Conservation (phyloP, 129 eudicot genomes). For the Deinandra increscens region DNA sequence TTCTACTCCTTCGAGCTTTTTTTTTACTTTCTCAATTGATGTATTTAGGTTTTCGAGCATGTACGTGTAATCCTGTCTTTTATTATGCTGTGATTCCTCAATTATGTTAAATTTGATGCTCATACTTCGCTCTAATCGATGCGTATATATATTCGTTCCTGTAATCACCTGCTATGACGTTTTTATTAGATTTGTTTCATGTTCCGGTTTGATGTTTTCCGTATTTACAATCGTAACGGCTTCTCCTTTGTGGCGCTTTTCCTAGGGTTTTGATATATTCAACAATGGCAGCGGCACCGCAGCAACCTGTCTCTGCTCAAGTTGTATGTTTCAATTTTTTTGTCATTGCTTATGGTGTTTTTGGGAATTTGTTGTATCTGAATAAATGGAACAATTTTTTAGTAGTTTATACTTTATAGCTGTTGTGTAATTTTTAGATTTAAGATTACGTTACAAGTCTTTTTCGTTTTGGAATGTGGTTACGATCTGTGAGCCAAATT, state of each 20-base stretch:
- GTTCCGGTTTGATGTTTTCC: neutral
- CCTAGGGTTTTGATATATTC: conserved; percentile 32
- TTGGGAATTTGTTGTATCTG: neutral
- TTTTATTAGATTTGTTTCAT: neutral
- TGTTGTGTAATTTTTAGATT: conserved; percentile 12
- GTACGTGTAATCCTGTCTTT: too few relatives aligned
- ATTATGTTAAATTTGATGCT: too few relatives aligned
- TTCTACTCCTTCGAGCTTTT: too few relatives aligned
- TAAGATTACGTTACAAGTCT: neutral
- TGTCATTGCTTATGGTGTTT: neutral
- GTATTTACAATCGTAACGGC: neutral
- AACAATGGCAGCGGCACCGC: conserved; percentile 47
- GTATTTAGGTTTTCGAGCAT: too few relatives aligned
- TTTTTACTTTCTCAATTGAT: too few relatives aligned
- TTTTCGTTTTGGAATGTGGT: neutral
- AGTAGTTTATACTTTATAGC: neutral
- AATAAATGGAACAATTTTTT: neutral
- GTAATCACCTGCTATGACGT: too few relatives aligned
- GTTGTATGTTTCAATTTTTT: conserved; percentile 44
- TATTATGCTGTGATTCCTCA: too few relatives aligned
- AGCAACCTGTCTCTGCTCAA: conserved; percentile 61
- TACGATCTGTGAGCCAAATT: neutral
- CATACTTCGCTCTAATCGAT: conserved; percentile 19
- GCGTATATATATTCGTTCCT: neutral
- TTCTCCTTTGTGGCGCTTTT: neutral